Evolutionary conservation across 768 basidiomycete species (phyloP).

Genomic region (Omphalotus guepiniiformis): DNA sequence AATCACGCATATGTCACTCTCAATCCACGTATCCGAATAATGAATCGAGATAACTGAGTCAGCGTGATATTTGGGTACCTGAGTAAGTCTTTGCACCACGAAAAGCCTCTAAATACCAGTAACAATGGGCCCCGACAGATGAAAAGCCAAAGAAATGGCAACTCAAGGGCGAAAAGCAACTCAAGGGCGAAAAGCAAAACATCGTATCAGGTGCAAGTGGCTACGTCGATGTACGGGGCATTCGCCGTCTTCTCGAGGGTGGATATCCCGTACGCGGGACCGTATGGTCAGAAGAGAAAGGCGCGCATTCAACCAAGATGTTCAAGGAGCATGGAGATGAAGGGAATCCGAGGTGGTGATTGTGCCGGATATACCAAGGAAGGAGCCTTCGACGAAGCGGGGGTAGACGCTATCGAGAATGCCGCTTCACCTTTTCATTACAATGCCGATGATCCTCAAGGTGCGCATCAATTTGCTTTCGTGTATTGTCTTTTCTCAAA

Average conservation of each 20-base stretch:
- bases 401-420: conserved; percentile 68
- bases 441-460: conserved; percentile 40
- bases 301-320: conserved; percentile 46
- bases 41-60: too few relatives aligned
- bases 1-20: too few relatives aligned
- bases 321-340: conserved; percentile 52
- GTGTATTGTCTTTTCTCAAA: not conserved
- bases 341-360: conserved; percentile 63
- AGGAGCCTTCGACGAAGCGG: conserved; percentile 76
- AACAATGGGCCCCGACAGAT: too few relatives aligned
- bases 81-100: too few relatives aligned
- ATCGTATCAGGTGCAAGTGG: conserved; percentile 49
- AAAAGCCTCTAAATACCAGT: too few relatives aligned
- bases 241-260: conserved; percentile 48
- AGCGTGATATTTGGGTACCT: too few relatives aligned
- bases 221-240: conserved; percentile 57
- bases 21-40: too few relatives aligned
- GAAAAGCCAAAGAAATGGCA: too few relatives aligned
- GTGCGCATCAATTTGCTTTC: conserved; percentile 13
- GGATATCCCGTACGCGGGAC: conserved; percentile 66
- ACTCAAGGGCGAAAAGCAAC: not conserved
- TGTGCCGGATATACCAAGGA: conserved; percentile 66
- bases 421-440: conserved; percentile 60
- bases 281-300: conserved; percentile 59
- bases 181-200: conserved; percentile 2